Evolutionary conservation across 2,329 filamentous ascomycete genomes (phyloP).

Genomic region (Tolypocladium guangdongense): DNA sequence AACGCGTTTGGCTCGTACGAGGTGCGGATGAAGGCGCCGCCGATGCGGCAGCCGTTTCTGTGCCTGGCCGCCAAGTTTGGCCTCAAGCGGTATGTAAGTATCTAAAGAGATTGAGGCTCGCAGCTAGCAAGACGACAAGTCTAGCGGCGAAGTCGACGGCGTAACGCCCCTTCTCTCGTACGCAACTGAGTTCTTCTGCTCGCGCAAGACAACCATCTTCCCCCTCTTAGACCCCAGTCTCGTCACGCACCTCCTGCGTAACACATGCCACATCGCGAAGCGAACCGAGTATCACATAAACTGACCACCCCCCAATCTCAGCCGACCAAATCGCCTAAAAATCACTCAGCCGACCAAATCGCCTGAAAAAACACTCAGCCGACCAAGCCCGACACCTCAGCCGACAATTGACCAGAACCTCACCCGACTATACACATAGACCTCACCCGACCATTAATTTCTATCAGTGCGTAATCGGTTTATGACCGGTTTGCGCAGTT

Average conservation of each 20-base stretch:
- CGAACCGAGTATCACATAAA: too few relatives aligned
- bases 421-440: too few relatives aligned
- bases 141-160: not conserved
- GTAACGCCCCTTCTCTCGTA: slow-evolving; percentile 19
- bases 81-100: slow-evolving; percentile 18
- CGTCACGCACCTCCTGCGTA: slow-evolving; percentile 13
- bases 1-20: slow-evolving; percentile 20
- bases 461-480: too few relatives aligned
- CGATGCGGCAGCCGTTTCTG: slow-evolving; percentile 19
- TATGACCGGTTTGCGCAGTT: too few relatives aligned
- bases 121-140: not conserved
- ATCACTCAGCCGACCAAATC: too few relatives aligned
- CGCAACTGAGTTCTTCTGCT: slow-evolving; percentile 22
- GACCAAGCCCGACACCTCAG: too few relatives aligned
- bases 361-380: too few relatives aligned
- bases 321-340: too few relatives aligned
- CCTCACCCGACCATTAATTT: too few relatives aligned
- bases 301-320: too few relatives aligned
- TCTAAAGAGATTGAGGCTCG: slow-evolving; percentile 9
- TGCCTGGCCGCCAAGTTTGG: slow-evolving; percentile 22
- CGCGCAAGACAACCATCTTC: slow-evolving; percentile 21
- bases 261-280: slow-evolving; percentile 8
- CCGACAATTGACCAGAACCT: too few relatives aligned
- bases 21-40: slow-evolving; percentile 16
- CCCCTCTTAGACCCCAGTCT: slow-evolving; percentile 19